Conservation (phyloP, 2,329 filamentous ascomycete genomes). For the Penicillium sp. region DNA sequence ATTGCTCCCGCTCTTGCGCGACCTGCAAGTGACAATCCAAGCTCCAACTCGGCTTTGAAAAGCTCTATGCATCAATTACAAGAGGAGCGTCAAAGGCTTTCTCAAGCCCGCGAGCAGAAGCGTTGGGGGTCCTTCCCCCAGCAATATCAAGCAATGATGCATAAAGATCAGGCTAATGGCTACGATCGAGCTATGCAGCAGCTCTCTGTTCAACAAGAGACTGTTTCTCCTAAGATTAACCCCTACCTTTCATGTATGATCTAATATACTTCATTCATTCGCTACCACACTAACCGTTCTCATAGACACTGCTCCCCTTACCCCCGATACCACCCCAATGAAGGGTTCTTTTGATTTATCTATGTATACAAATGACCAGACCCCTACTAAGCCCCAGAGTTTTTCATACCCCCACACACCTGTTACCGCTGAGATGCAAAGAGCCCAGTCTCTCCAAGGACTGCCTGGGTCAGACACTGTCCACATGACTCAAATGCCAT, state of each 20-base stretch:
- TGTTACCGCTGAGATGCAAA: conserved; percentile 43
- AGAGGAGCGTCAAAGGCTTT: conserved; percentile 25
- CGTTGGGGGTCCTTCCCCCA: conserved; percentile 29
- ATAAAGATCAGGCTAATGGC: conserved; percentile 13
- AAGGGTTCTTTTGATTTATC: conserved; percentile 39
- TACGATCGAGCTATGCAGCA: conserved; percentile 30
- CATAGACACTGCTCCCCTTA: conserved; percentile 53
- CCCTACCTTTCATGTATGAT: conserved; percentile 46
- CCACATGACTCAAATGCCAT: conserved; percentile 51
- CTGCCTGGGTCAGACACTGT: conserved; percentile 31
- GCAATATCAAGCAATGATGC: conserved; percentile 18
- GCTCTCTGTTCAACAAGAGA: conserved; percentile 41
- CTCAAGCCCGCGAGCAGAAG: conserved; percentile 22
- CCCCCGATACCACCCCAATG: conserved; percentile 64
- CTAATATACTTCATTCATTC: not conserved
- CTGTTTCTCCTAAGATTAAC: conserved; percentile 49
- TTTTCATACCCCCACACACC: conserved; percentile 33
- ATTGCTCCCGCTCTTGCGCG: conserved; percentile 22
- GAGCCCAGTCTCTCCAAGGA: conserved; percentile 50
- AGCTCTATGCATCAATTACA: conserved; percentile 29
- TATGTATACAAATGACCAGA: conserved; percentile 40
- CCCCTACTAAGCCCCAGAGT: conserved; percentile 41
- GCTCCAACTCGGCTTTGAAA: conserved; percentile 23
- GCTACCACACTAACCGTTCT: not conserved
- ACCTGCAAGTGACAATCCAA: conserved; percentile 21